Evolutionary conservation across 2,329 filamentous ascomycete genomes (phyloP).

Genomic region (Penicillium thymicola): DNA sequence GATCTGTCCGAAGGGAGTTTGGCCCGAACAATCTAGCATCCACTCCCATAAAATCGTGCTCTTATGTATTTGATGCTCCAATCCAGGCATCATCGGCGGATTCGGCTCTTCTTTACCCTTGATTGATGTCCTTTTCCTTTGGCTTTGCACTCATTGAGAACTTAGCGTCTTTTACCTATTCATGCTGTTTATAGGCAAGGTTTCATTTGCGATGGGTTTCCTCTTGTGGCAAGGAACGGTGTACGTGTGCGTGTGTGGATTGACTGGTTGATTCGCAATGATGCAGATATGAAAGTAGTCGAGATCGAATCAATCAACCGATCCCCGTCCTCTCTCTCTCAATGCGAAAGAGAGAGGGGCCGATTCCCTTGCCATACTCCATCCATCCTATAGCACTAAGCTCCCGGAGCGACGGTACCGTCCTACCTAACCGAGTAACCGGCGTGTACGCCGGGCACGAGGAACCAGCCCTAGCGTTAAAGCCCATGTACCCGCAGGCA

Average conservation of each 20-base stretch:
- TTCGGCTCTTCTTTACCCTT: not conserved
- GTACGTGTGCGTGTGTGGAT: not conserved
- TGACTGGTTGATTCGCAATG: not conserved
- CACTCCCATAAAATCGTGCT: not conserved
- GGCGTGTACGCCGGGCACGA: not conserved
- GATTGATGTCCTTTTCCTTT: not conserved
- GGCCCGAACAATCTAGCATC: not conserved
- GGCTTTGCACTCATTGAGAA: slow-evolving; percentile 8
- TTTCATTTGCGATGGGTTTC: not conserved
- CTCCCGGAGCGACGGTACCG: no score
- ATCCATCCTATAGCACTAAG: not conserved
- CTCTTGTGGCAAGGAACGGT: not conserved
- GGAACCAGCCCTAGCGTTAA: not conserved
- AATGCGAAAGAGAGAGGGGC: not conserved
- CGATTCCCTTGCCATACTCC: not conserved
- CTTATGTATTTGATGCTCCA: not conserved
- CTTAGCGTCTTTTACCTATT: slow-evolving; percentile 8
- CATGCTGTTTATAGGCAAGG: slow-evolving; percentile 8
- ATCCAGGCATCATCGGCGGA: not conserved
- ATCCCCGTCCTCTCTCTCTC: not conserved
- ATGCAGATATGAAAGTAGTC: not conserved
- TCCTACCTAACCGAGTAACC: not conserved
- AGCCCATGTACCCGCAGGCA: not conserved
- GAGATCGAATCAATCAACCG: not conserved
- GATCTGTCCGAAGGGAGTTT: not conserved